Evolutionary conservation across 441 rosid species (phyloP), one percentile per base, ranked within the genome.

Genomic region (Manihot esculenta): DNA sequence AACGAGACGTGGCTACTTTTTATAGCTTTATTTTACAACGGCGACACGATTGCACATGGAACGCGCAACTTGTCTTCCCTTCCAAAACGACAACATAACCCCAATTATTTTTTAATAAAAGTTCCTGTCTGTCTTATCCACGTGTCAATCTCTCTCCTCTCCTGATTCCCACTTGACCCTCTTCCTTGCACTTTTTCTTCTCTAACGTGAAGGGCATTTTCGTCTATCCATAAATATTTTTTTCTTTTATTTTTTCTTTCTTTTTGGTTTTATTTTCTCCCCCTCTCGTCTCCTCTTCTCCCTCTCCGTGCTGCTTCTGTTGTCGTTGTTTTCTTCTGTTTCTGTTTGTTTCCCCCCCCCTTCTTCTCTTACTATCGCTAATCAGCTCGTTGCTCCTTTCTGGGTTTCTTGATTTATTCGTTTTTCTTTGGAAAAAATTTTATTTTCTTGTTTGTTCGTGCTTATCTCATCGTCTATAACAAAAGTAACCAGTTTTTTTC

Each of bases 111-210:
- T 35, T 35, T 35, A 35, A 5, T 2, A 23, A 50, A 73, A 67
- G 66, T 63, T 48, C 58, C 59, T 80, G 81, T 78, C 80, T 71
- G 82, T 75, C 69, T 51, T 53, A 26, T 67, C 86, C 90, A 88
- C 94, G 96, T 92, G 94, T 88, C 96, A 74, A 1, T 17, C 80
- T 61, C 74, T 51, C 56, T 55, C 75, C 70, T 81, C 83, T 69
- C 84, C 50, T 70, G 83, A 49, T 83, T 80, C 86, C 89, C 96
- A 90, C 94, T 77, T 90, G 94, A 83, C 84, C 67, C 67, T 54
- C 71, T 77, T 81, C 78, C 69, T 72, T 62, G 54, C 59, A 20
- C 70, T 71, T 35, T 76, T 76, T 48, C 62, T 64, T 63, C 26
- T 35, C 73, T 3, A 20, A 47, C 1, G 20, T 24, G 42, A 59